A percentile compares a stretch with the other conserved stretches of the same genome.
Evolutionary conservation across 2,329 filamentous ascomycete genomes (phyloP).

Genomic region (Lasiodiplodia sp.): DNA sequence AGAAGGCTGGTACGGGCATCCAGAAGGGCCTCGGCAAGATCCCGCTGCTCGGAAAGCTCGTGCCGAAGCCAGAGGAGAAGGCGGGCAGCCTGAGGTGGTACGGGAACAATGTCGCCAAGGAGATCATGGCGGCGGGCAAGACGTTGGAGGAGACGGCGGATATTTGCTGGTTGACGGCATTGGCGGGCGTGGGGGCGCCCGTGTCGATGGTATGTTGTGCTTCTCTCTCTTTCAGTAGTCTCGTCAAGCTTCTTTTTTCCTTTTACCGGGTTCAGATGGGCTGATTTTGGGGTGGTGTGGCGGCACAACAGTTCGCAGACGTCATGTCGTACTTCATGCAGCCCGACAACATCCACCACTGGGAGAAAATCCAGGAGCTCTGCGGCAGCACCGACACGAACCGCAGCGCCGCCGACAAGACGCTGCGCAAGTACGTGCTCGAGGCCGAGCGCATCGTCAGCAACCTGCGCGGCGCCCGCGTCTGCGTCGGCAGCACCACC

Average conservation of each 20-base stretch:
- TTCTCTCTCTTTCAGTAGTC: no score
- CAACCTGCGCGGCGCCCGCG: conserved; percentile 27
- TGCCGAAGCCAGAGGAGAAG: not conserved
- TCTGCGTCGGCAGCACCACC: conserved; percentile 7
- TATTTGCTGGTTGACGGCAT: conserved; percentile 26
- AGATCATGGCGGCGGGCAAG: conserved; percentile 21
- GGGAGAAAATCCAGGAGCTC: conserved; percentile 24
- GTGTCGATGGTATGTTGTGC: conserved; percentile 20
- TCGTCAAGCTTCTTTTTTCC: not conserved
- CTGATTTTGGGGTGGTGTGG: not conserved
- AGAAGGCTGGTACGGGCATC: not conserved
- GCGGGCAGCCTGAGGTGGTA: conserved; percentile 21
- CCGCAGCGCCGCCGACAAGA: conserved; percentile 20
- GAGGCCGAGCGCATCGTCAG: conserved; percentile 30
- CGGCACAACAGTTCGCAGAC: conserved; percentile 5
- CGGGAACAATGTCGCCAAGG: conserved; percentile 20
- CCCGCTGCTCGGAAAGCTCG: not conserved
- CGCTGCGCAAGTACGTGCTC: conserved; percentile 30
- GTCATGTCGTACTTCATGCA: conserved; percentile 25
- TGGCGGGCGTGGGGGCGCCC: conserved; percentile 26
- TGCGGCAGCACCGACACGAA: not conserved
- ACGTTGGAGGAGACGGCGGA: conserved; percentile 25
- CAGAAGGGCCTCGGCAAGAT: not conserved
- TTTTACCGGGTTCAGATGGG: not conserved
- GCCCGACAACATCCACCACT: conserved; percentile 19